Percentiles rank a stretch among this genome's conserved stretches.
These are phyloP conservation scores for Castanea crenata DNA, from an alignment of 306 rosid species.

Conservation along the genomic window DNA sequence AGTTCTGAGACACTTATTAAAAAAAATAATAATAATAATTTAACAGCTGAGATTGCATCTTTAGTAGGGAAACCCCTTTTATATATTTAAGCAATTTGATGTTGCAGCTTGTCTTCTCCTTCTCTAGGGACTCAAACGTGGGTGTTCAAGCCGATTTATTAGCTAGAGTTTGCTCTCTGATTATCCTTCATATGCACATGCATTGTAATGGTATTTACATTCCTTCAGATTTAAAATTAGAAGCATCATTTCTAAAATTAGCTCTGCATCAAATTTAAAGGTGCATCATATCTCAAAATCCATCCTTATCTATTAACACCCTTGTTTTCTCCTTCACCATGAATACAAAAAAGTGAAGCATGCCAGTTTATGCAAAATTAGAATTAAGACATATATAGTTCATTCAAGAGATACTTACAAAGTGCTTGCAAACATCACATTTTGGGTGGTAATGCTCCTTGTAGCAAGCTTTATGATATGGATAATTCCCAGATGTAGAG, in stretches of 20 bases:
- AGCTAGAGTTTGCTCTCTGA: neutral
- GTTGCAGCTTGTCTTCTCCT: neutral
- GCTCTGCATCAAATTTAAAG: neutral
- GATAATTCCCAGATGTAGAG: conserved; percentile 85
- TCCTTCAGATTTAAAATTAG: neutral
- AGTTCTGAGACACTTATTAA: neutral
- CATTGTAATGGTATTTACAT: neutral
- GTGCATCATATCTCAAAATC: neutral
- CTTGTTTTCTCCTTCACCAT: conserved; percentile 4
- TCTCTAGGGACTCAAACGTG: neutral
- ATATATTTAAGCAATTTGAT: neutral
- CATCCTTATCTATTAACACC: neutral
- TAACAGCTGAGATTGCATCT: neutral
- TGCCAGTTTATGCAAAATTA: conserved; percentile 10
- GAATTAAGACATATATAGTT: conserved; percentile 9
- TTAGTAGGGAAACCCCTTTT: neutral
- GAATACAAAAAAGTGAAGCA: conserved; percentile 7
- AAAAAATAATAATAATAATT: neutral
- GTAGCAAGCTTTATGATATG: conserved; percentile 92
- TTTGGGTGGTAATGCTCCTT: conserved; percentile 96
- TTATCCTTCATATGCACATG: neutral
- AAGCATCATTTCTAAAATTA: neutral
- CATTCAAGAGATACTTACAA: conserved; percentile 55
- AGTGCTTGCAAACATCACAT: conserved; percentile 98
- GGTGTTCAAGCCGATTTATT: neutral